phyloP scores from a whole-genome alignment of 1,284 basidiomycete genomes.

The Anthracocystis setariae region DNA sequence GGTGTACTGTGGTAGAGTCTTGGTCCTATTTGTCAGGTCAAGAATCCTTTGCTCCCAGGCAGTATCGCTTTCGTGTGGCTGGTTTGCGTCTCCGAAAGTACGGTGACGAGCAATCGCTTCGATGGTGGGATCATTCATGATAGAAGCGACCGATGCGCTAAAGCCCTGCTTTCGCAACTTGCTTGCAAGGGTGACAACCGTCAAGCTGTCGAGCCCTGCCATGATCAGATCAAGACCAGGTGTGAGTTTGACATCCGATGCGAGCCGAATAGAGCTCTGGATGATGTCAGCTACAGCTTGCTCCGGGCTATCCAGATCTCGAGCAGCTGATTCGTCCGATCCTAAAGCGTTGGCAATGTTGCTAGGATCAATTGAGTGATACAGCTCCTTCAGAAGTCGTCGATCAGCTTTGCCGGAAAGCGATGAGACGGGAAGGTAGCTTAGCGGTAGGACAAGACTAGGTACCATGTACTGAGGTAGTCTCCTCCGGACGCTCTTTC shows the following conservation, averaged over 20 bases:
- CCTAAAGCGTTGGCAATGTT: constrained; percentile 3
- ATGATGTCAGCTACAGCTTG: constrained; percentile 33
- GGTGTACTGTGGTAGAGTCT: constrained; percentile 11
- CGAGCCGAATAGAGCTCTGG: constrained; percentile 15
- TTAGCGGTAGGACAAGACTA: constrained; percentile 49
- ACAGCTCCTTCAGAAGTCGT: constrained; percentile 38
- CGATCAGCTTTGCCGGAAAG: constrained; percentile 60
- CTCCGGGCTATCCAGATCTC: constrained; percentile 32
- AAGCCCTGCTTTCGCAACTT: constrained; percentile 42
- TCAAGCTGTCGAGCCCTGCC: constrained; percentile 60
- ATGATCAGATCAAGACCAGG: constrained; percentile 47
- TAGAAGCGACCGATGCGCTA: constrained; percentile 30
- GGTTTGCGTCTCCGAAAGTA: background rate
- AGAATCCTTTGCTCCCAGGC: constrained; percentile 16
- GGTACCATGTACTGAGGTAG: constrained; percentile 64
- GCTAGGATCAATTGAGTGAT: constrained; percentile 20
- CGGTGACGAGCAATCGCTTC: constrained; percentile 36
- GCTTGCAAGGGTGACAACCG: constrained; percentile 52
- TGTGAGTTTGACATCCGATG: constrained; percentile 17
- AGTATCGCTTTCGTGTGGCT: background rate
- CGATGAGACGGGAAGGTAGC: constrained; percentile 50
- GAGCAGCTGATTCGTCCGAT: constrained; percentile 2
- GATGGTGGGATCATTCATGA: constrained; percentile 52
- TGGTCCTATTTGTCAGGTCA: constrained; percentile 16
- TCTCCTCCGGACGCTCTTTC: constrained; percentile 19